A percentile compares a stretch with the other conserved stretches of the same genome.
phyloP scores from a whole-genome alignment of 805 yeast species.

The Saccharomycopsis selenospora region DNA sequence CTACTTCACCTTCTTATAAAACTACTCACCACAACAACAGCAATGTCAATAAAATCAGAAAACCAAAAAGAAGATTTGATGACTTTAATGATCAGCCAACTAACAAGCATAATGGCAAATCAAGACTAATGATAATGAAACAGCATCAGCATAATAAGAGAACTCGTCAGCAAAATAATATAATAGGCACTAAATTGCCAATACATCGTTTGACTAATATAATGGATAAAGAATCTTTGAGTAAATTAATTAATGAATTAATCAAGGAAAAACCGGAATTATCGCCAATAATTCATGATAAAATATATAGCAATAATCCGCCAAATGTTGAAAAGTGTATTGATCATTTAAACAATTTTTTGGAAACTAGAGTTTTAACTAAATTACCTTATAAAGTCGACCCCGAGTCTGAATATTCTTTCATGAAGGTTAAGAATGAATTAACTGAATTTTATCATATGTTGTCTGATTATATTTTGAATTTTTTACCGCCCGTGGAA shows the following conservation, averaged over 20 bases:
- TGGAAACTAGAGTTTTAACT: constrained; percentile 34
- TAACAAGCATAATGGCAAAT: not conserved
- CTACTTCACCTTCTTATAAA: too few relatives aligned
- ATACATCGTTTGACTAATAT: constrained; percentile 60
- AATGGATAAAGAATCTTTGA: constrained; percentile 50
- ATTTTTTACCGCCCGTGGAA: constrained; percentile 67
- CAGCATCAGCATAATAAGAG: not conserved
- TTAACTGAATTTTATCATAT: constrained; percentile 64
- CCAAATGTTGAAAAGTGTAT: constrained; percentile 50
- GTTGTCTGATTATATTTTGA: constrained; percentile 65
- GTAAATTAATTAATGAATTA: constrained; percentile 43
- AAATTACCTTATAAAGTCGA: constrained; percentile 74
- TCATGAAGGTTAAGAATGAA: constrained; percentile 59
- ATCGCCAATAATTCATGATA: constrained; percentile 38
- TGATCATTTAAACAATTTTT: constrained; percentile 40
- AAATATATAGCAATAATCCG: constrained; percentile 14
- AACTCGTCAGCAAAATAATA: constrained; percentile 18
- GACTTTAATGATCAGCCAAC: not conserved
- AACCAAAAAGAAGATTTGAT: not conserved
- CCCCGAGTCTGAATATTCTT: constrained; percentile 65
- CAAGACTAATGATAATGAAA: not conserved
- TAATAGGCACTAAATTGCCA: constrained; percentile 55
- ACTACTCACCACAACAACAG: not conserved
- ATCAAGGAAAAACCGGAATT: constrained; percentile 59
- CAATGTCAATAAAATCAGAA: not conserved